Base-by-base conservation (phyloP, 352 stramenopile genomes). In the Pythium brassicae region DNA sequence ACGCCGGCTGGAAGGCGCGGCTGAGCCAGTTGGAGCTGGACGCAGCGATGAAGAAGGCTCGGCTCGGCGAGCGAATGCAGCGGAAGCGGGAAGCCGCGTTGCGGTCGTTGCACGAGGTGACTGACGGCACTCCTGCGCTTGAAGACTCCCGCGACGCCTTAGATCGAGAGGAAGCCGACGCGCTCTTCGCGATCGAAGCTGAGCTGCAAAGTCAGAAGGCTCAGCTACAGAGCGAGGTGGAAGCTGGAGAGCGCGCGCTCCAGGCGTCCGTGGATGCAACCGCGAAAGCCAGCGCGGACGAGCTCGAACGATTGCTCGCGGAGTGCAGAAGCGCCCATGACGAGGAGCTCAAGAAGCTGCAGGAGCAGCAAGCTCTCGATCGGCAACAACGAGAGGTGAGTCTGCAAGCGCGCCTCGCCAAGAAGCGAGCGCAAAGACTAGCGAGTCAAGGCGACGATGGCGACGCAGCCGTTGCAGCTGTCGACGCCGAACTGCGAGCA, bases 301-400 rank as follows among this genome's bases (percentile, higher is more conserved):
- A 74, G 25, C 58, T 83, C 51, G 73, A 80, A 7, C 62, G 50
- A 8, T 44, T 75, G 51, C 53, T 78, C 32, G 50, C 65, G 23
- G 65, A 67, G 12, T 78, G 70, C 42, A 78, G 76, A 23, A 15
- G 47, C 1, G 50, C 53, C 1, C 71, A 83, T 35, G 58, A 66
- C 12, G 48, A 50, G 2, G 69, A 83, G 27, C 57, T 64, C 3
- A 47, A 45, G 11, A 66, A 52, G 11, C 47, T 83, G 25, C 50
- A 72, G 39, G 50, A 76, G 46, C 40, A 59, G 26, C 57, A 80
- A 25, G 50, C 61, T 20, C 63, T 72, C 4, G 64, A 74, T 47
- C 68, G 69, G 29, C 51, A 62, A 14, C 65, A 63, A 3, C 70
- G 81, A 42, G 76, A 85, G 57, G 53, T 74, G 19, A 62, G 59